phyloP scores from a whole-genome alignment of 2,329 filamentous ascomycete species.

The Neophaeococcomyces mojaviensis region DNA sequence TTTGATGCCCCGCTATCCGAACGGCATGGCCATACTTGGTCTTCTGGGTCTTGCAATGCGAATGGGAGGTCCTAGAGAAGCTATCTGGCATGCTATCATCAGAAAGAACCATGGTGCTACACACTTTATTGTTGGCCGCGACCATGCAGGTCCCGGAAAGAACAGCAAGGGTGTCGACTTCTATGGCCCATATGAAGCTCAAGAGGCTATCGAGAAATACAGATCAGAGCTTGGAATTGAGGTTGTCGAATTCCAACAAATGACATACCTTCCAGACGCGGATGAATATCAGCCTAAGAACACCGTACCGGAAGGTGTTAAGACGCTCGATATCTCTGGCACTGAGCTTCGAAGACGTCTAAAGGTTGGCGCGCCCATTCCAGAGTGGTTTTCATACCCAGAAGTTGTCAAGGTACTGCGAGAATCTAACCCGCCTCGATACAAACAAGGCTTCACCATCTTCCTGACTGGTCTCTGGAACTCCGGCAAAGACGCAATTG shows the following conservation, averaged over 20 bases:
- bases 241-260: conserved; percentile 98
- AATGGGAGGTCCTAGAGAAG: conserved; percentile 96
- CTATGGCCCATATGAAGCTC: conserved; percentile 96
- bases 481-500: conserved; percentile 93
- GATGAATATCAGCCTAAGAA: conserved; percentile 95
- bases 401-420: conserved; percentile 95
- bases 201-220: conserved; percentile 94
- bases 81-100: conserved; percentile 99
- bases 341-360: conserved; percentile 89
- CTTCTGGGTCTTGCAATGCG: conserved; percentile 95
- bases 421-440: conserved; percentile 88
- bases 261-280: conserved; percentile 95
- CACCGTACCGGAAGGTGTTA: conserved; percentile 73
- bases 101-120: conserved; percentile 99
- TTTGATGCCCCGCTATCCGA: conserved; percentile 90
- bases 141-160: conserved; percentile 96
- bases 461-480: conserved; percentile 97
- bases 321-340: conserved; percentile 80
- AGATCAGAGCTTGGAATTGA: conserved; percentile 93
- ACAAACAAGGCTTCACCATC: conserved; percentile 91
- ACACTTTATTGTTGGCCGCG: conserved; percentile 97
- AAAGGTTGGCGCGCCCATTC: conserved; percentile 85
- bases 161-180: conserved; percentile 96
- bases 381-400: conserved; percentile 99
- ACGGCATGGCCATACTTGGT: conserved; percentile 95